phyloP scores from a whole-genome alignment of 495 filamentous ascomycete genomes.

The Xylaria telfairii region DNA sequence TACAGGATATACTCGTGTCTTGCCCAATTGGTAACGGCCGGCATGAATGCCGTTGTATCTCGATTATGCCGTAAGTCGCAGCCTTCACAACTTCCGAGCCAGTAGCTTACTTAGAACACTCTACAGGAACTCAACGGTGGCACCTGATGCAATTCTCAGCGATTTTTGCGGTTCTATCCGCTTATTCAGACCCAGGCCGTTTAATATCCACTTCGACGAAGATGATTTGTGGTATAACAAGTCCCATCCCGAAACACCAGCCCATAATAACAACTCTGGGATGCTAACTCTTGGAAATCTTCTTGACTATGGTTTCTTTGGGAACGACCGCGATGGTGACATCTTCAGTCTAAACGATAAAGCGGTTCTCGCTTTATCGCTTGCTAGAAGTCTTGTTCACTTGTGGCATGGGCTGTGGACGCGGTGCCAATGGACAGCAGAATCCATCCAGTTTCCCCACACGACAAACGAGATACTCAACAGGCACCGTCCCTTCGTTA shows the following conservation, averaged over 20 bases:
- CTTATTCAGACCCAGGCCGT: too few species aligned
- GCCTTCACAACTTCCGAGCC: too few species aligned
- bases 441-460: neutral
- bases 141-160: too few species aligned
- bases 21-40: too few species aligned
- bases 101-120: too few species aligned
- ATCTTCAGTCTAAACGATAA: neutral
- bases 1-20: too few species aligned
- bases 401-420: neutral
- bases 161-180: too few species aligned
- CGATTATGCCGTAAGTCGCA: too few species aligned
- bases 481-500: neutral
- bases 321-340: neutral
- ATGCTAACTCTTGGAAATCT: neutral
- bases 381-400: neutral
- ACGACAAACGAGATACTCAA: neutral
- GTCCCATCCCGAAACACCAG: neutral
- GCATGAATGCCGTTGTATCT: too few species aligned
- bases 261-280: neutral
- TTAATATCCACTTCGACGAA: neutral
- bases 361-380: constrained; percentile 3
- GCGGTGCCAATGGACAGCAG: neutral
- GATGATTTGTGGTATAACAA: neutral
- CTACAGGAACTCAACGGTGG: too few species aligned
- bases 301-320: neutral